Evolutionary conservation across 257 asterid genomes (phyloP).

Genomic region (Penstemon eatonii): DNA sequence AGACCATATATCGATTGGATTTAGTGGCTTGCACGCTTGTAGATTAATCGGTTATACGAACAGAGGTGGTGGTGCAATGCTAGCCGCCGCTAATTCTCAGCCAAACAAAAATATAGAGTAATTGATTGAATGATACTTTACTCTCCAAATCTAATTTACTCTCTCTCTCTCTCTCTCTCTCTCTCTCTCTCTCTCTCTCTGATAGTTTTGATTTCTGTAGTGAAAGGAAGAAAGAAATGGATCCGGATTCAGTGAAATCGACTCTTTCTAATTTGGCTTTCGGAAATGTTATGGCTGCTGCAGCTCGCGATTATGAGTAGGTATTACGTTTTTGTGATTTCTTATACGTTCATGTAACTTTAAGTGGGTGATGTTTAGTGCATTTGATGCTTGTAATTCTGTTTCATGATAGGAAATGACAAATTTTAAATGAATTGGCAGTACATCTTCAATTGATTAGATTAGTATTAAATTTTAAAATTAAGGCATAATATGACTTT

Average conservation of each 20-base stretch:
- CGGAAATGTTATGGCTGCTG: constrained; percentile 97
- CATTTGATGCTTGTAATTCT: constrained; percentile 8
- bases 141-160: too few species aligned
- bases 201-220: constrained; percentile 22
- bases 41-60: too few species aligned
- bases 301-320: constrained; percentile 99
- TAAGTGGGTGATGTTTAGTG: neutral
- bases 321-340: constrained; percentile 29
- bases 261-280: constrained; percentile 79
- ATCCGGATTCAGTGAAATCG: constrained; percentile 86
- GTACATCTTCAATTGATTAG: neutral
- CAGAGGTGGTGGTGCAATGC: too few species aligned
- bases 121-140: too few species aligned
- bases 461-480: neutral
- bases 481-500: neutral
- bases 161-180: too few species aligned
- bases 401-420: neutral
- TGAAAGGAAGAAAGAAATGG: constrained; percentile 47
- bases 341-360: neutral
- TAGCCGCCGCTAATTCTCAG: too few species aligned
- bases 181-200: too few species aligned
- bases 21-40: too few species aligned
- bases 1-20: too few species aligned
- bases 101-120: too few species aligned
- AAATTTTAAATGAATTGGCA: neutral